phyloP scores from a whole-genome alignment of 805 yeast species.

The Starmerella lactis-condensi region DNA sequence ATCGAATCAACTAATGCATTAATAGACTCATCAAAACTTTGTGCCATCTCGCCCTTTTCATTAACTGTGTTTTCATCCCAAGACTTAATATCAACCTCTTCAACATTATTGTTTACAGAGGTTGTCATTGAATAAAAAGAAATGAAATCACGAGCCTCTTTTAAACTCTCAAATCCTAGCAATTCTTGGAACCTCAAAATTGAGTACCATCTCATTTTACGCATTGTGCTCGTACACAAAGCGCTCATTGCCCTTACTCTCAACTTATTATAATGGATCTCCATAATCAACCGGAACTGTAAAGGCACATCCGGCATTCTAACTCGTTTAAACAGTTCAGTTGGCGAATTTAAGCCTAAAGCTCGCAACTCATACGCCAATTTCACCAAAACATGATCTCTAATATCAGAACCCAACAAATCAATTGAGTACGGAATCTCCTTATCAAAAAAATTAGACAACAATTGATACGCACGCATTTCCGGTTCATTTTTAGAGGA shows the following conservation, averaged over 20 bases:
- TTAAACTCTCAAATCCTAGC: constrained; percentile 49
- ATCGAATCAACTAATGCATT: no score
- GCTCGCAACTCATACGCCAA: constrained; percentile 54
- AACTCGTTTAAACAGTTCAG: constrained; percentile 42
- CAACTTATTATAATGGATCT: constrained; percentile 46
- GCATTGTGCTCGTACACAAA: constrained; percentile 47
- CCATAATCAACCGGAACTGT: constrained; percentile 53
- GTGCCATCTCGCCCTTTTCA: constrained; percentile 6
- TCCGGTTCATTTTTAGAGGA: constrained; percentile 76
- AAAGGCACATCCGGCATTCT: constrained; percentile 38
- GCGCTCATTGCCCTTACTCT: constrained; percentile 59
- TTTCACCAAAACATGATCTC: constrained; percentile 40
- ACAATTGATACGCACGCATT: constrained; percentile 68
- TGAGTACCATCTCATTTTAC: constrained; percentile 40
- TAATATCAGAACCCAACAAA: constrained; percentile 39
- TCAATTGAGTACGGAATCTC: constrained; percentile 66
- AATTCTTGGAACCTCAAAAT: constrained; percentile 29
- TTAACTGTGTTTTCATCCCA: constrained; percentile 10
- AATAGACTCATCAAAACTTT: constrained; percentile 5
- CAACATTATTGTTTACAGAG: constrained; percentile 2
- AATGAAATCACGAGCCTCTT: constrained; percentile 39
- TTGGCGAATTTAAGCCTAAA: constrained; percentile 31
- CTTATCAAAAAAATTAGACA: constrained; percentile 66
- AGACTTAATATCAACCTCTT: constrained; percentile 10
- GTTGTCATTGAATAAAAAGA: constrained; percentile 37